phyloP scores from a whole-genome alignment of 2,329 filamentous ascomycete genomes.

The Emergomyces africanus region DNA sequence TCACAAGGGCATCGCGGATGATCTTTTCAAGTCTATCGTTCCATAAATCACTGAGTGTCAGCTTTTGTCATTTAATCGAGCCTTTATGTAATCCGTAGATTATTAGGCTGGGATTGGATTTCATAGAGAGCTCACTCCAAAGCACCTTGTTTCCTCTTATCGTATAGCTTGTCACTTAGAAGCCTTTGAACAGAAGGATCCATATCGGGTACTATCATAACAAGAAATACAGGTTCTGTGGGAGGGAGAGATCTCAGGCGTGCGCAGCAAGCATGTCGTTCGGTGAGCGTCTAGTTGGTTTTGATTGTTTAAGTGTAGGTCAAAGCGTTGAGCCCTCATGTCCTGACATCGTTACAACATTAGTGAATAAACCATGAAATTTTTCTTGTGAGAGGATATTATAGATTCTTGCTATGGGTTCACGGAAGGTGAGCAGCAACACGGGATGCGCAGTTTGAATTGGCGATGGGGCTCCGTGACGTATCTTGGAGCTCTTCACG shows the following conservation, averaged over 20 bases:
- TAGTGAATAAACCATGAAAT: neutral
- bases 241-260: neutral
- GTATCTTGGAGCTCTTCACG: neutral
- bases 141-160: conserved; percentile 92
- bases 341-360: neutral
- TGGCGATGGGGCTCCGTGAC: neutral
- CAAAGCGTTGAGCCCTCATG: neutral
- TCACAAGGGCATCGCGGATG: conserved; percentile 69
- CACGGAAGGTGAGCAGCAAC: neutral
- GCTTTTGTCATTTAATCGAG: neutral
- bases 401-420: neutral
- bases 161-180: conserved; percentile 96
- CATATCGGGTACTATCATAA: conserved; percentile 41
- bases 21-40: conserved; percentile 64
- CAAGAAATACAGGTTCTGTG: neutral
- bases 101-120: neutral
- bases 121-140: conserved; percentile 57
- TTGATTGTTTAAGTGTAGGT: neutral
- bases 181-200: conserved; percentile 80
- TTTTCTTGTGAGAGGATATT: neutral
- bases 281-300: neutral
- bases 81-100: no score
- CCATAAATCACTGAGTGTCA: neutral
- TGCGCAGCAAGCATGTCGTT: neutral
- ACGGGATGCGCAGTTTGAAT: neutral